Evolutionary conservation across 2,329 filamentous ascomycete genomes (phyloP), one percentile per base, ranked within the genome.

Genomic region (Arthrinium puccinioides): DNA sequence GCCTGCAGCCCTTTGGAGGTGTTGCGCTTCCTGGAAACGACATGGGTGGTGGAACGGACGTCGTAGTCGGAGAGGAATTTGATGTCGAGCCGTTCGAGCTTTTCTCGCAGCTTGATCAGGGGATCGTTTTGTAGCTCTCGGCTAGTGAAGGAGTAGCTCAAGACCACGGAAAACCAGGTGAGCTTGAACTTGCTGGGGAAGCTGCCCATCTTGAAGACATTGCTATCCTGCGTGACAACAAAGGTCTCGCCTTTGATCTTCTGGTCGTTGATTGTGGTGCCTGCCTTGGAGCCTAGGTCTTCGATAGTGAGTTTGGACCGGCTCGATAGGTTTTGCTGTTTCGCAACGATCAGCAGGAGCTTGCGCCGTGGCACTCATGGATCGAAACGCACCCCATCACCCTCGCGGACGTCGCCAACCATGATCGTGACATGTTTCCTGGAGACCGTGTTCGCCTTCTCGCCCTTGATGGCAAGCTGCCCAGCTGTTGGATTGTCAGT

Each of bases 1-100:
- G 87, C 90, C 54, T 94, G 87, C 3, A 98, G 69, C 0, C 86
- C 87, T 47, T 87, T 88, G 0, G 89, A 76, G 0, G 87, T 90
- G 57, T 97, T 98, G 32, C 92, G 76, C 61, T 94, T 96, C 57
- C 80, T 85, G 7, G 87, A 81, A 23, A 97, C 79, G 9, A 94
- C 84, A 59, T 97, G 89, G 0, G 90, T 95, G 0, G 90, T 96
- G 20, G 74, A 64, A 13, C 66, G 71, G 19, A 72, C 64, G 18
- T 84, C 64, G 57, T 87, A 96, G 4, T 88, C 81, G 29, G 76
- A 69, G 11, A 84, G 66, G 11, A 87, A 81, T 59, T 96, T 97
- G 59, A 97, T 82, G 54, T 95, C 92, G n/a, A 94, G 70, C 30
- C 82, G 76, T 55, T 94, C 87, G 14, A 97, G 74, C 37, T 72